These are phyloP conservation scores for Sanguinoderma infundibulare DNA, from an alignment of 1,284 basidiomycete genomes.

Conservation along the genomic window DNA sequence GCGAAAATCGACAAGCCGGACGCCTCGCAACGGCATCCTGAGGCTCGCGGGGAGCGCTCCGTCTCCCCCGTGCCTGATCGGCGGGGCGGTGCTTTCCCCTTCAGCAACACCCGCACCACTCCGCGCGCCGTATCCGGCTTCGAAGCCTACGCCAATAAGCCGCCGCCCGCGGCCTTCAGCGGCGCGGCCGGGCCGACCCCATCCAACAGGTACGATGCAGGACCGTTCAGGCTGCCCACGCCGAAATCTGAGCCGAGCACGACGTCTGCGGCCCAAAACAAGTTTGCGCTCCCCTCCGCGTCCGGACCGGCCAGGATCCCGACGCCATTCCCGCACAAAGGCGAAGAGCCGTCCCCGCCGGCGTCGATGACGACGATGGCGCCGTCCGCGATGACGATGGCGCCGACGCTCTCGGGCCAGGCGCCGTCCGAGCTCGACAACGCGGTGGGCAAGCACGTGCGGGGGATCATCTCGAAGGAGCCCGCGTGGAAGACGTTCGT, in stretches of 20 bases:
- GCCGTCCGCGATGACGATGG: conserved; percentile 15
- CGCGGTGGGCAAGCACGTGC: conserved; percentile 29
- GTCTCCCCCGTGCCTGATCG: conserved; percentile 9
- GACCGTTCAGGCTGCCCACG: conserved; percentile 15
- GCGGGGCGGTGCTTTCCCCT: conserved; percentile 7
- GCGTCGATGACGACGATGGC: conserved; percentile 9
- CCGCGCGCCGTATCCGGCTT: conserved; percentile 5
- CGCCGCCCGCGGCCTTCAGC: neutral
- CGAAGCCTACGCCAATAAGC: conserved; percentile 8
- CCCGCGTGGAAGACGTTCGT: conserved; percentile 32
- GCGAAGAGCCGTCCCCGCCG: neutral
- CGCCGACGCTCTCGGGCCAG: conserved; percentile 18
- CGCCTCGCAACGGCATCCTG: neutral
- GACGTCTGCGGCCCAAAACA: neutral
- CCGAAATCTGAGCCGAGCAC: conserved; percentile 3
- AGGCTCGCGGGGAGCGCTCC: conserved; percentile 4
- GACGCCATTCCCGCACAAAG: neutral
- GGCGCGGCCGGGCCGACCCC: neutral
- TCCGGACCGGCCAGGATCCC: conserved; percentile 13
- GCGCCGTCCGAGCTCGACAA: conserved; percentile 25
- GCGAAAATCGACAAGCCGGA: conserved; percentile 13
- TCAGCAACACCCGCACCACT: conserved; percentile 8
- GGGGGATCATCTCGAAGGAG: conserved; percentile 26
- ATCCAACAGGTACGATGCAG: no score
- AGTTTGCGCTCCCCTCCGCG: conserved; percentile 2